Conservation (phyloP, 768 basidiomycete genomes). For the Dioszegia crocea region DNA sequence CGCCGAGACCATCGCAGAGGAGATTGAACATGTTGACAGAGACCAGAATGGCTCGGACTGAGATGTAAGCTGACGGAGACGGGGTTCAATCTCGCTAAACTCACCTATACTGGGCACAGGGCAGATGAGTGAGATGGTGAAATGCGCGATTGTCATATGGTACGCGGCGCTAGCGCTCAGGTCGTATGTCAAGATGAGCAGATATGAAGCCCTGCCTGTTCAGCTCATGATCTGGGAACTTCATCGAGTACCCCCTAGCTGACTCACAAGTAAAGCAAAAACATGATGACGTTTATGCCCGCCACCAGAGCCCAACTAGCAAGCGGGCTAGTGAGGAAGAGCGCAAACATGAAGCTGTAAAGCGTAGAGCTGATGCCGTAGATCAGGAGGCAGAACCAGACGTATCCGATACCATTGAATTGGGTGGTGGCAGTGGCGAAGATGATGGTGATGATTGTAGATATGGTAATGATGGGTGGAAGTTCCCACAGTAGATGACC, state of each 20-base stretch:
- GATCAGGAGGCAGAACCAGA: conserved; percentile 53
- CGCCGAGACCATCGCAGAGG: conserved; percentile 60
- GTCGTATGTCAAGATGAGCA: conserved; percentile 70
- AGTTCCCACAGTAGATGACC: conserved; percentile 74
- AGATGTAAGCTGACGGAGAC: conserved; percentile 9
- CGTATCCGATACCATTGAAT: conserved; percentile 65
- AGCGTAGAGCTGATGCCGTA: conserved; percentile 70
- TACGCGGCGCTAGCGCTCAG: conserved; percentile 57
- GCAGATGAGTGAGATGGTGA: conserved; percentile 63
- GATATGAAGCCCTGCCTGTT: conserved; percentile 61
- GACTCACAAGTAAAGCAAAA: conserved; percentile 56
- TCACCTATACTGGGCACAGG: conserved; percentile 57
- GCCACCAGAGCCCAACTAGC: conserved; percentile 70
- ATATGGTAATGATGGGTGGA: conserved; percentile 58
- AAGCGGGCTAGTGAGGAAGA: conserved; percentile 63
- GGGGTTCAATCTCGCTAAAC: background rate
- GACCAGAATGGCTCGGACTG: conserved; percentile 67
- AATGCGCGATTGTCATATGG: conserved; percentile 66
- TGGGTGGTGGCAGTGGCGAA: conserved; percentile 60
- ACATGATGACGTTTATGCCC: conserved; percentile 69
- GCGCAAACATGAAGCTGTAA: conserved; percentile 64
- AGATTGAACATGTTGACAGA: conserved; percentile 73
- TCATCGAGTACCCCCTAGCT: background rate
- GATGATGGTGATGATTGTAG: conserved; percentile 63
- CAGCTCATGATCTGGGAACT: background rate